phyloP scores from a whole-genome alignment of 2,329 filamentous ascomycete genomes.

The Colletotrichum higginsianum region DNA sequence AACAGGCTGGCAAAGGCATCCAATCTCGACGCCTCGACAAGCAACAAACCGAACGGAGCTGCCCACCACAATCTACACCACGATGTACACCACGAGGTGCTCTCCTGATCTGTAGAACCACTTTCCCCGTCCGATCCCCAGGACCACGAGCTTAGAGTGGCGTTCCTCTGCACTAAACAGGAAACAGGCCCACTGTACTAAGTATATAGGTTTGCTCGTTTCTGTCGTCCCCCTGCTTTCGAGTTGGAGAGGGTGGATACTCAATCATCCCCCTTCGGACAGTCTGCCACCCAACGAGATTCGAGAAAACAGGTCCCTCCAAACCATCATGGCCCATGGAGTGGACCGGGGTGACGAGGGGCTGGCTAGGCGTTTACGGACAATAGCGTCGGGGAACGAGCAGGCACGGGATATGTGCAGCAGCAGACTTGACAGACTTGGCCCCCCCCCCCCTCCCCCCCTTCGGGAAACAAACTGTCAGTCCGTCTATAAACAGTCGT shows the following conservation, averaged over 20 bases:
- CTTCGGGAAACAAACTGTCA: background rate
- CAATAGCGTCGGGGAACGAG: background rate
- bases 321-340: background rate
- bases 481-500: background rate
- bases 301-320: background rate
- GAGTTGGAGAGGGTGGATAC: conserved; percentile 10
- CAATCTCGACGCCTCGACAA: background rate
- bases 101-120: conserved; percentile 3
- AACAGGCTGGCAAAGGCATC: background rate
- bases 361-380: conserved; percentile 2
- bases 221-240: conserved; percentile 9
- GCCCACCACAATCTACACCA: background rate
- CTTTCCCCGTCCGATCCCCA: conserved; percentile 7
- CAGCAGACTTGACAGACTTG: background rate
- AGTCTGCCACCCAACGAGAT: background rate
- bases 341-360: too few relatives aligned
- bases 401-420: background rate
- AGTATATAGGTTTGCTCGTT: conserved; percentile 21
- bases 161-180: conserved; percentile 25
- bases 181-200: conserved; percentile 35
- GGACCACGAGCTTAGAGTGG: conserved; percentile 21
- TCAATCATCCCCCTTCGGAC: background rate
- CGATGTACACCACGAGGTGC: background rate
- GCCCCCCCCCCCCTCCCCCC: background rate
- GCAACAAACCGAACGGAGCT: background rate